These are phyloP conservation scores for Macrophomina pseudophaseolina DNA, from an alignment of 2,329 filamentous ascomycete genomes.

Conservation along the genomic window DNA sequence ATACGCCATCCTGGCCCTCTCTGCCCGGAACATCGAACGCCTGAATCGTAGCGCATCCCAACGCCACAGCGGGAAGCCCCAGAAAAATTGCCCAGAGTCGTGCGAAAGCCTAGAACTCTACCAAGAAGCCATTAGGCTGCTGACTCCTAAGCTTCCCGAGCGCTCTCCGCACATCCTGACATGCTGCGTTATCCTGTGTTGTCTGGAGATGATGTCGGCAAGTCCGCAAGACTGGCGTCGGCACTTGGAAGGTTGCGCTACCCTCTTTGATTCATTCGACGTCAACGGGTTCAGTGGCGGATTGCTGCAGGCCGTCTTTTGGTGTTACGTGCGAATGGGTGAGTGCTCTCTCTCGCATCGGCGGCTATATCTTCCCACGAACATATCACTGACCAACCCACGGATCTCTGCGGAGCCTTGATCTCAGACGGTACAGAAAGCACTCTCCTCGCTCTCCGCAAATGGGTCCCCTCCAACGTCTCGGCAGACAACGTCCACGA, in stretches of 20 bases:
- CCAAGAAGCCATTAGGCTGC: conserved; percentile 57
- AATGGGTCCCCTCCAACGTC: conserved; percentile 49
- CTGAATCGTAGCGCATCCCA: conserved; percentile 37
- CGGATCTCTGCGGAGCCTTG: conserved; percentile 58
- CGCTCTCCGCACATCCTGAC: conserved; percentile 58
- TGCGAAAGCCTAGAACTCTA: conserved; percentile 56
- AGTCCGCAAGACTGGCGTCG: conserved; percentile 54
- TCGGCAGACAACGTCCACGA: conserved; percentile 33
- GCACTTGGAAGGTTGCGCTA: conserved; percentile 60
- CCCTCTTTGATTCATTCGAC: conserved; percentile 55
- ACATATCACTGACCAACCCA: not conserved
- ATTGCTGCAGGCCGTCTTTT: conserved; percentile 58
- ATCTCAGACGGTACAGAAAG: conserved; percentile 54
- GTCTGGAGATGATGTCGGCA: conserved; percentile 56
- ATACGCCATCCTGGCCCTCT: conserved; percentile 58
- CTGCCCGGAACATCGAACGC: conserved; percentile 57
- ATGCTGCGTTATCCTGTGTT: conserved; percentile 60
- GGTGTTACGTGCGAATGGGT: conserved; percentile 62
- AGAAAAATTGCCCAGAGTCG: conserved; percentile 35
- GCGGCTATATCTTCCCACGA: not conserved
- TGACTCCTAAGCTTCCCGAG: conserved; percentile 55
- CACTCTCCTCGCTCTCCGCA: conserved; percentile 55
- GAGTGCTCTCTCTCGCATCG: not conserved
- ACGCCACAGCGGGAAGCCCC: not conserved
- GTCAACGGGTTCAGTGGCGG: conserved; percentile 59